phyloP scores from a whole-genome alignment of 2,329 filamentous ascomycete species.

The Colletotrichum acutatum region DNA sequence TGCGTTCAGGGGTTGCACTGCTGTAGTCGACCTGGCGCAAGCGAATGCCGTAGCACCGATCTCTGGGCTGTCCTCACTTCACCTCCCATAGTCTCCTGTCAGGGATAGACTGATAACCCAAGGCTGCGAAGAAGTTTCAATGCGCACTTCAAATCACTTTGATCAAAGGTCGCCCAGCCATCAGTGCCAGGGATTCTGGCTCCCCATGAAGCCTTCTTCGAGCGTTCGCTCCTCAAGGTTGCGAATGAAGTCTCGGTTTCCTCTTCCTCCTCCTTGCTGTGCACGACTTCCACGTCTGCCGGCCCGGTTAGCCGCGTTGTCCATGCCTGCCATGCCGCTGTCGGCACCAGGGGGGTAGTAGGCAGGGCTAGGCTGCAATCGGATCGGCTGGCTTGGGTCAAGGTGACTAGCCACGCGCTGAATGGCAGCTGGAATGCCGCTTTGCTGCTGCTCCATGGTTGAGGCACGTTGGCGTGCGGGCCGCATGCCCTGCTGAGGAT shows the following conservation, averaged over 20 bases:
- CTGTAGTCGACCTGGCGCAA: neutral
- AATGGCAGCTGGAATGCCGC: constrained; percentile 90
- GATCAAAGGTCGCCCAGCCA: constrained; percentile 25
- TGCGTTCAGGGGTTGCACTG: neutral
- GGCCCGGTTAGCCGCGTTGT: constrained; percentile 66
- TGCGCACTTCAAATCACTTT: neutral
- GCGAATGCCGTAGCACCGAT: neutral
- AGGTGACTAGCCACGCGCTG: constrained; percentile 96
- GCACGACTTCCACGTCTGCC: constrained; percentile 82
- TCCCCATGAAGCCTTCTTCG: constrained; percentile 88
- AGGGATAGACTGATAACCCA: neutral
- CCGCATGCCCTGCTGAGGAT: constrained; percentile 72
- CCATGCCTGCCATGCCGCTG: constrained; percentile 72
- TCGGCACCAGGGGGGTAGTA: constrained; percentile 96
- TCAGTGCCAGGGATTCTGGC: constrained; percentile 76
- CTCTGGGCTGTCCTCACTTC: neutral
- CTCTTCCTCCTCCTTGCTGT: constrained; percentile 65
- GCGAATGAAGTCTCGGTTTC: constrained; percentile 89
- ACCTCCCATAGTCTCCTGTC: neutral
- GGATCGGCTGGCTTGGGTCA: constrained; percentile 92
- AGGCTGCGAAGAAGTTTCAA: too few species aligned
- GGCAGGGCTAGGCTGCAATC: constrained; percentile 92
- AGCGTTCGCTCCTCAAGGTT: constrained; percentile 94
- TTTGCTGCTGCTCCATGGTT: constrained; percentile 95
- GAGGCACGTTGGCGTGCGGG: constrained; percentile 88